phyloP scores from a whole-genome alignment of 176 grass and related monocot species.

The Bromus sterilis region DNA sequence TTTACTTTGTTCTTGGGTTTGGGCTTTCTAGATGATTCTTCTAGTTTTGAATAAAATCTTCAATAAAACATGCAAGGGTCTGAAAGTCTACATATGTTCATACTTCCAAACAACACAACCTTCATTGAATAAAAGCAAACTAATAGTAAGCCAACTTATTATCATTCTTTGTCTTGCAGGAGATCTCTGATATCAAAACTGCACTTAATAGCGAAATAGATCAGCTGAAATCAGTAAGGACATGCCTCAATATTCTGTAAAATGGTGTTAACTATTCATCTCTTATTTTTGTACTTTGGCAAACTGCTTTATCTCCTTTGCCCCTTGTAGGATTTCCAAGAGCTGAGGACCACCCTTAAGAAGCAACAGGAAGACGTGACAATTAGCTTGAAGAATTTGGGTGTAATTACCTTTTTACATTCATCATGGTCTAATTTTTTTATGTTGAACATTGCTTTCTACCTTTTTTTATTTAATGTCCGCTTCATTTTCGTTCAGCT shows the following conservation, averaged over 20 bases:
- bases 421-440: background rate
- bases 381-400: conserved; percentile 72
- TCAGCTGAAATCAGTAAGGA: conserved; percentile 70
- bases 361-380: conserved; percentile 96
- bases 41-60: background rate
- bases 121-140: background rate
- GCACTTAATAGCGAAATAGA: conserved; percentile 71
- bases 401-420: conserved; percentile 38
- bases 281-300: background rate
- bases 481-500: conserved; percentile 31
- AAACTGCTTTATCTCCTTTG: conserved; percentile 16
- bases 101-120: background rate
- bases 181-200: conserved; percentile 82
- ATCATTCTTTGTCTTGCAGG: conserved; percentile 46
- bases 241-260: background rate
- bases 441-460: background rate
- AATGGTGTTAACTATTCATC: background rate
- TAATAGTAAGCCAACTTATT: background rate
- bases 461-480: background rate
- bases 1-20: background rate
- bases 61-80: background rate
- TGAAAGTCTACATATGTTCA: background rate
- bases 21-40: background rate
- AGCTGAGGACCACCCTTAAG: conserved; percentile 82
- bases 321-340: conserved; percentile 71